Evolutionary conservation across 2,329 filamentous ascomycete species (phyloP).

Genomic region (Hypoxylon sp.): DNA sequence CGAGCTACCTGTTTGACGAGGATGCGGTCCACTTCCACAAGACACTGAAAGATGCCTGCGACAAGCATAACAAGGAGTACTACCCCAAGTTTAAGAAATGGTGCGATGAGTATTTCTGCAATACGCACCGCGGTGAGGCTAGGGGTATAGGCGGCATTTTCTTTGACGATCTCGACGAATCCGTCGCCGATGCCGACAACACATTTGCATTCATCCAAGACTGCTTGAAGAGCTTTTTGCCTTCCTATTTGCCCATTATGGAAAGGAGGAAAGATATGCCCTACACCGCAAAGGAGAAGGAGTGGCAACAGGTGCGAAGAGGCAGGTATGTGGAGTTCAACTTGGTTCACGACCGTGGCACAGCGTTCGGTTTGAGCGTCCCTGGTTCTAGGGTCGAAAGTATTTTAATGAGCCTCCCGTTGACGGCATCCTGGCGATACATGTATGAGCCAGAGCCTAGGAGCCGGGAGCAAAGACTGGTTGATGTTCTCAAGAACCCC

Average conservation of each 20-base stretch:
- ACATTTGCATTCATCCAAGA: constrained; percentile 91
- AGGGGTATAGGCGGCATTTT: constrained; percentile 97
- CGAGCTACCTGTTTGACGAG: constrained; percentile 94
- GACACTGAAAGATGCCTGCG: constrained; percentile 92
- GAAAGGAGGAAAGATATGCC: constrained; percentile 92
- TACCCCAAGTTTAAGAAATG: constrained; percentile 97
- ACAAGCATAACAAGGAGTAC: constrained; percentile 92
- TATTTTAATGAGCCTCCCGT: constrained; percentile 95
- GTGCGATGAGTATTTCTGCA: constrained; percentile 98
- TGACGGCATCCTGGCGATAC: constrained; percentile 95
- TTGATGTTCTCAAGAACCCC: constrained; percentile 78
- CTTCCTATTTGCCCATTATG: constrained; percentile 91
- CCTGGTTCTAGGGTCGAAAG: constrained; percentile 94
- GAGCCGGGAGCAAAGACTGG: constrained; percentile 82
- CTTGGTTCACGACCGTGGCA: constrained; percentile 95
- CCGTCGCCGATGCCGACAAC: constrained; percentile 88
- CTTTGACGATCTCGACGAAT: constrained; percentile 95
- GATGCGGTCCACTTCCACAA: constrained; percentile 97
- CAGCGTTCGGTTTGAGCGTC: constrained; percentile 92
- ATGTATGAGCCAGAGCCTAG: constrained; percentile 88
- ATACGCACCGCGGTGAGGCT: constrained; percentile 89
- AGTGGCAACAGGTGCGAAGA: constrained; percentile 94
- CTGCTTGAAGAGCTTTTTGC: constrained; percentile 87
- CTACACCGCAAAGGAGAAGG: constrained; percentile 87
- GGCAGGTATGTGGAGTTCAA: constrained; percentile 99